These are phyloP conservation scores for Cryptosporidium sp. DNA, from an alignment of 169 alveolate species.

Conservation along the genomic window DNA sequence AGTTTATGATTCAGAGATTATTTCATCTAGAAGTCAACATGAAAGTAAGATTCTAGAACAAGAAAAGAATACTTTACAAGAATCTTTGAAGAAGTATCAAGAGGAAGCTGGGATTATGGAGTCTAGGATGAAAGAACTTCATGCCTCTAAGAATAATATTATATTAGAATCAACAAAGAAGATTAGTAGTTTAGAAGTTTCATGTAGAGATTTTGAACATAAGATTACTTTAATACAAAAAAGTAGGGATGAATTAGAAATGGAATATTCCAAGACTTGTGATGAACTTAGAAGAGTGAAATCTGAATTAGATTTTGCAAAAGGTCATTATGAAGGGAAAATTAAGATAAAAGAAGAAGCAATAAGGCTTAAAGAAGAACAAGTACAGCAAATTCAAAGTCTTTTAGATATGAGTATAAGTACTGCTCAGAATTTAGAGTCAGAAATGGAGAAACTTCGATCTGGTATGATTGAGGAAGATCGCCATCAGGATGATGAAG, in stretches of 20 bases:
- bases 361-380: conserved; percentile 52
- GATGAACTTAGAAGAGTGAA: conserved; percentile 71
- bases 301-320: conserved; percentile 65
- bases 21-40: conserved; percentile 51
- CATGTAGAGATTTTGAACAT: conserved; percentile 62
- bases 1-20: conserved; percentile 66
- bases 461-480: neutral
- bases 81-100: conserved; percentile 10
- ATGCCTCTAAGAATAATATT: conserved; percentile 35
- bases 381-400: conserved; percentile 44
- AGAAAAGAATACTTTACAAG: conserved; percentile 38
- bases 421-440: conserved; percentile 53
- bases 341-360: conserved; percentile 68
- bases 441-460: conserved; percentile 24
- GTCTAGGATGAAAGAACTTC: conserved; percentile 36
- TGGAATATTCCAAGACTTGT: conserved; percentile 40
- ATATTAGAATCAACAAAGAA: conserved; percentile 49
- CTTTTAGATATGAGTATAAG: conserved; percentile 65
- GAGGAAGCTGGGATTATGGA: conserved; percentile 38
- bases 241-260: conserved; percentile 66
- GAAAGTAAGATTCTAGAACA: conserved; percentile 46
- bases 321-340: conserved; percentile 69
- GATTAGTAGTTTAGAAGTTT: conserved; percentile 56
- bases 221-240: conserved; percentile 44
- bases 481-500: neutral